Evolutionary conservation across 257 asterid species (phyloP), one percentile per base, ranked within the genome.

Genomic region (Fraxinus americana): DNA sequence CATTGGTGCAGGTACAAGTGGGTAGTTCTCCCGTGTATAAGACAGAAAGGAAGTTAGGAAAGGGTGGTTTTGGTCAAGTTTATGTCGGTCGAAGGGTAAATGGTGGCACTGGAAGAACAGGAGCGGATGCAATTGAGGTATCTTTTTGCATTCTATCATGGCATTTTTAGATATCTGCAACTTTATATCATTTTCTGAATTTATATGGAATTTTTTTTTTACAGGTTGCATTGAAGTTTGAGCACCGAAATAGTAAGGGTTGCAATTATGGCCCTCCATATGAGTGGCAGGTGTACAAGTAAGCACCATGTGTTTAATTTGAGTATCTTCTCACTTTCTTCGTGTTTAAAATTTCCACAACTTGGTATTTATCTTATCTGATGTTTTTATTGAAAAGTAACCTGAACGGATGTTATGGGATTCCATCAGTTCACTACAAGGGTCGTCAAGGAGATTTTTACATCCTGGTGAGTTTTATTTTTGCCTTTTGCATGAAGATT

Each of bases 51-150:
- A 91, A 91, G 71, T 83, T 94, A 82, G 98, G 98, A 59, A 94
- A 92, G 87, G 98, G 97, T 75, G 98, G 98, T 52, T 94, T 94
- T 78, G 98, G 98, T 77, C 98, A 94, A 87, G 98, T 94, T 74
- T 90, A 94, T 77, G 97, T 94, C 36, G 98, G 98, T 76, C 87
- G 95, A 79, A 84, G 96, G 88, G 86, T 88, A 61, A 87, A 86
- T 75, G 97, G 97, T 65, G 96, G 97, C 83, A 86, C 88, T 6
- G 98, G 88, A 41, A 90, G 97, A 85, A 78, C 92, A 8, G 98
- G 98, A 72, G 92, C 98, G 19, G 98, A 93, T 85, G 97, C 98
- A 14, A 80, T 92, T 10, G 97, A 93, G 97, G 98, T 93, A 87
- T 79, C 75, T 50, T 68, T 4, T 29, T 81, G 48, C 65, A 21